These are phyloP conservation scores for Leccinum arenicola DNA, from an alignment of 768 basidiomycete genomes.

Conservation along the genomic window DNA sequence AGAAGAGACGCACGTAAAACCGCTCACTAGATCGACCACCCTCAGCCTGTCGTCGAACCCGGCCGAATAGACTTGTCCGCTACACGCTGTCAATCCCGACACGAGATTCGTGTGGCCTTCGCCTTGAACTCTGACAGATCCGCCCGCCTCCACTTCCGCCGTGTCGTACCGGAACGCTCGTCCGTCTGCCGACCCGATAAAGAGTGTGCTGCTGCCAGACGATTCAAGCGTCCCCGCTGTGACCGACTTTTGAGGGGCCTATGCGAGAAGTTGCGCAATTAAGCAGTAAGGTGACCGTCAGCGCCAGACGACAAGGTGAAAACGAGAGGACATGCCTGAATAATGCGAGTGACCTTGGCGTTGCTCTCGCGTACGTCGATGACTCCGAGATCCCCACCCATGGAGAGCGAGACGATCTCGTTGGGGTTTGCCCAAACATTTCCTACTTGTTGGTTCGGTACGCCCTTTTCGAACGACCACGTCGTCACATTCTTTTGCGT, in stretches of 20 bases:
- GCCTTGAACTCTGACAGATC: conserved; percentile 50
- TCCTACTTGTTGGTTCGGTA: conserved; percentile 83
- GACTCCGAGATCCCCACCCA: conserved; percentile 78
- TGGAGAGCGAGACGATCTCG: conserved; percentile 77
- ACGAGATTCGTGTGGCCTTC: conserved; percentile 71
- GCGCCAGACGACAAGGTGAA: background rate
- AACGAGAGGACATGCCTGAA: conserved; percentile 49
- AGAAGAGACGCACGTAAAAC: conserved; percentile 28
- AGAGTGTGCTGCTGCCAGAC: conserved; percentile 53
- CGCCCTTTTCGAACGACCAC: conserved; percentile 73
- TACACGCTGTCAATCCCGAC: conserved; percentile 51
- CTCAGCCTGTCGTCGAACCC: conserved; percentile 81
- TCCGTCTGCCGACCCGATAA: conserved; percentile 80
- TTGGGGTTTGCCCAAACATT: conserved; percentile 75
- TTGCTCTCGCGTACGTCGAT: conserved; percentile 68
- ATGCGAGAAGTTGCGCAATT: background rate
- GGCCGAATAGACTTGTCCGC: conserved; percentile 59
- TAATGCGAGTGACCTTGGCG: conserved; percentile 55
- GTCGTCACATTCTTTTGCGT: conserved; percentile 61
- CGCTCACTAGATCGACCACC: conserved; percentile 49
- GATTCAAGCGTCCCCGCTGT: conserved; percentile 52
- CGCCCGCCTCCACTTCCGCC: conserved; percentile 1
- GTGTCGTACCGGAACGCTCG: conserved; percentile 64
- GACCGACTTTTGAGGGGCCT: conserved; percentile 83
- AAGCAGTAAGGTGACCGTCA: background rate